Base-by-base conservation (phyloP, 2,329 filamentous ascomycete species). In the Verticillium klebahnii region DNA sequence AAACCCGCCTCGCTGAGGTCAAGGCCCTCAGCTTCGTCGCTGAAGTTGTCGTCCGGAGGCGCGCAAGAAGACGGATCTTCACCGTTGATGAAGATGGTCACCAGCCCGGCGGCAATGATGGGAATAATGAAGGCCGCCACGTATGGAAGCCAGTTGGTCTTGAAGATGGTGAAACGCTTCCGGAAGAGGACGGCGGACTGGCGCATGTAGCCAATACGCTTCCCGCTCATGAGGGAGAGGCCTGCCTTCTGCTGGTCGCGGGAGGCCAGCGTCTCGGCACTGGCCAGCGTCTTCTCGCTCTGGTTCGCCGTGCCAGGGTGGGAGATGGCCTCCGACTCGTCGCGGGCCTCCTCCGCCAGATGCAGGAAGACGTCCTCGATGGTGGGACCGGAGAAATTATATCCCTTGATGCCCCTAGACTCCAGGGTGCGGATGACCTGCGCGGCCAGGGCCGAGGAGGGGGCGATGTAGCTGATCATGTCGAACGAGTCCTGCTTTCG, bases 341-440 rank as follows among this genome's bases (percentile, higher is more conserved):
- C 66, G 89, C 85, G 6, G 63, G 92, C 84, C 72, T 97, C 93
- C 69, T 94, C 91, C 0, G 93, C 92, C 45, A 97, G 82, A 66
- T 91, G 89, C 29, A 97, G 77, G 74, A 97, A 97, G 0, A 97
- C 93, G 67, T 97, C 93, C 72, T 97, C 94, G 50, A 97, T 93
- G 0, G 92, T 96, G 0, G 93, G 94, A 0, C 92, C 92, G 17
- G 90, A 90, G 67, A 97, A 90, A 62, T 93, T 88, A 72, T 96
- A 97, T 62, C 96, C 90, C 6, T 19, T n/a, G 50, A 96, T 82
- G 0, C 86, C 86, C 1, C 82, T 78, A 1, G 80, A 75, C 71
- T 96, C 90, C 1, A 97, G 80, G 11, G 82, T 74, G 57, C 83
- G 82, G 65, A 96, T 90, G 56, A 94, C 89, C 4, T 82, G 75